phyloP scores from a whole-genome alignment of 139 green algal genomes.

The Limnomonas spitsbergensis region DNA sequence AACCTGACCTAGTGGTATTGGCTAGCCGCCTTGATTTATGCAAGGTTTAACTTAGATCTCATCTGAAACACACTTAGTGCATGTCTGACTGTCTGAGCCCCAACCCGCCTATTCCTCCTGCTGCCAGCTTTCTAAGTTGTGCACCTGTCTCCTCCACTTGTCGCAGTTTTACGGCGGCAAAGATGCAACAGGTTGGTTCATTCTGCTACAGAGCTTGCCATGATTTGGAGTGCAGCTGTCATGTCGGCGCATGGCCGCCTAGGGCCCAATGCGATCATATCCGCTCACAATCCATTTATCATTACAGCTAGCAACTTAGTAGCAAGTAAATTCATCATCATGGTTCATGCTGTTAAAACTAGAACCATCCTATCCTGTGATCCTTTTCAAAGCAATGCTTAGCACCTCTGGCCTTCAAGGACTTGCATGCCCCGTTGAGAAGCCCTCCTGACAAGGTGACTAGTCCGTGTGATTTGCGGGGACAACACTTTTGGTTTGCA shows the following conservation, averaged over 20 bases:
- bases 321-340: no score
- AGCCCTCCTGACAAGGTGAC: background rate
- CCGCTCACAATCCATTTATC: no score
- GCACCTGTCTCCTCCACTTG: background rate
- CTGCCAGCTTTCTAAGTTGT: background rate
- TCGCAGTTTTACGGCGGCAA: slow-evolving; percentile 11
- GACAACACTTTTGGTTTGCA: no score
- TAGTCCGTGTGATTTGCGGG: no score
- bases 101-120: background rate
- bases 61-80: background rate
- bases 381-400: no score
- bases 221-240: background rate
- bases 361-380: no score
- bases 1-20: no score
- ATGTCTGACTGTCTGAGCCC: background rate
- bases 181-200: slow-evolving; percentile 5
- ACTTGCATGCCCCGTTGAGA: background rate
- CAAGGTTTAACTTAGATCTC: background rate
- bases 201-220: background rate
- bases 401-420: no score
- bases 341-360: no score
- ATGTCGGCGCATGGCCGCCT: no score
- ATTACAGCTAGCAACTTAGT: no score
- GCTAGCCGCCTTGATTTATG: background rate
- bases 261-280: no score